Percentiles rank a stretch among this genome's conserved stretches.
phyloP scores from a whole-genome alignment of 73 alveolate species.

The Uronychia setigera region DNA sequence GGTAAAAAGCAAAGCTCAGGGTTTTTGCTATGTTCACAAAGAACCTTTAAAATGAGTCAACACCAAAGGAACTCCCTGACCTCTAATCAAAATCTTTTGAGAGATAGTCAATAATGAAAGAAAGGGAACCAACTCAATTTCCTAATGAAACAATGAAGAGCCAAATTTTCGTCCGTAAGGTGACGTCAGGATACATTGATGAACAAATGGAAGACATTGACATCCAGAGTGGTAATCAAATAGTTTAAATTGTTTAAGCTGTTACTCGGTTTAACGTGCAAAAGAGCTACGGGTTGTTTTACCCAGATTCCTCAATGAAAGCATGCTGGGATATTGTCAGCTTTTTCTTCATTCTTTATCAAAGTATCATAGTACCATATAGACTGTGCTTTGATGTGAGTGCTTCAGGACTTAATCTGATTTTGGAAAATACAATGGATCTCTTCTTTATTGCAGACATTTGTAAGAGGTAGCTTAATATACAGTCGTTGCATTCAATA shows the following conservation, averaged over 20 bases:
- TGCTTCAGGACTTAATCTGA: constrained; percentile 18
- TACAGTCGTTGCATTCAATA: constrained; percentile 44
- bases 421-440: constrained; percentile 52
- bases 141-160: too few species aligned
- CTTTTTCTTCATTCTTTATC: constrained; percentile 57
- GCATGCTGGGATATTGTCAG: constrained; percentile 59
- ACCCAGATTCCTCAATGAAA: constrained; percentile 60
- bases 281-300: constrained; percentile 6
- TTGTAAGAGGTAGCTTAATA: not conserved
- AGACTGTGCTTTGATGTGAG: constrained; percentile 39
- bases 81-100: too few species aligned
- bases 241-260: not conserved
- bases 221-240: not conserved
- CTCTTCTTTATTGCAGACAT: constrained; percentile 55
- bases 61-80: too few species aligned
- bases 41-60: too few species aligned
- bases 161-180: too few species aligned
- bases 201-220: not conserved
- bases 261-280: constrained; percentile 13
- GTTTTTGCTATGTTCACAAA: too few species aligned
- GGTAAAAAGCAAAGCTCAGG: too few species aligned
- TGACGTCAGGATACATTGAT: too few species aligned
- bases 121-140: too few species aligned
- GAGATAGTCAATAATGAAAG: too few species aligned
- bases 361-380: constrained; percentile 68